Base-by-base conservation (phyloP, 306 rosid species). In the Cicer bijugum region DNA sequence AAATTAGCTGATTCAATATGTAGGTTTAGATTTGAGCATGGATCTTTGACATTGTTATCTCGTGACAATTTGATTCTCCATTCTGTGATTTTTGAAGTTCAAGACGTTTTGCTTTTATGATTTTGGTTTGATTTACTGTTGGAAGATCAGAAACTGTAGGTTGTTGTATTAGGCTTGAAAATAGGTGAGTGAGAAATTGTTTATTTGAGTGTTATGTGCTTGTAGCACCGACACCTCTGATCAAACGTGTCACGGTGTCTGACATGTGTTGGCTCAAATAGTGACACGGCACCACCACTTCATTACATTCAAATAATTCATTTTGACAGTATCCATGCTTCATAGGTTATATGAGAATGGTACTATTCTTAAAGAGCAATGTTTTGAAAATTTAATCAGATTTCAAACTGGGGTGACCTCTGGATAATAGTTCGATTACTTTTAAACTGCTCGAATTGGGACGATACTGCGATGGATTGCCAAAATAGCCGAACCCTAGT, bases 1-100 rank as follows among this genome's bases (percentile, higher is more conserved):
- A 11, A 60, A 17, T 17, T 64, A 12, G 20, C 9, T 46, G 61
- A 50, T 69, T 82, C 60, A 40, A 8, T 40, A 33, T 71, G 71
- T 33, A 59, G 65, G 43, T 15, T 58, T 7, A 12, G 58, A 43
- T 51, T 43, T 51, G 58, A 9, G 19, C 73, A 8, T 50, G 45
- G 78, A 78, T 83, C 61, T 68, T 72, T 47, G 52, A 48, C n/a
- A 4, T 19, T 75, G 67, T 75, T 33, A 60, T 37, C 1, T 58
- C 12, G 66, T 56, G 52, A 39, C 17, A 42, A 33, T 57, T 28
- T 76, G 44, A 66, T 72, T 76, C 8, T 76, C 17, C 19, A 5
- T 47, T 57, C 1, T 72, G 46, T 16, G 1, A 12, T 12, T 81
- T 72, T 56, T 9, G 2, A 1, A 33, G 19, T 46, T 71, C 40